Evolutionary conservation across 306 rosid genomes (phyloP), one percentile per base, ranked within the genome.

Genomic region (Carpinus fangiana): DNA sequence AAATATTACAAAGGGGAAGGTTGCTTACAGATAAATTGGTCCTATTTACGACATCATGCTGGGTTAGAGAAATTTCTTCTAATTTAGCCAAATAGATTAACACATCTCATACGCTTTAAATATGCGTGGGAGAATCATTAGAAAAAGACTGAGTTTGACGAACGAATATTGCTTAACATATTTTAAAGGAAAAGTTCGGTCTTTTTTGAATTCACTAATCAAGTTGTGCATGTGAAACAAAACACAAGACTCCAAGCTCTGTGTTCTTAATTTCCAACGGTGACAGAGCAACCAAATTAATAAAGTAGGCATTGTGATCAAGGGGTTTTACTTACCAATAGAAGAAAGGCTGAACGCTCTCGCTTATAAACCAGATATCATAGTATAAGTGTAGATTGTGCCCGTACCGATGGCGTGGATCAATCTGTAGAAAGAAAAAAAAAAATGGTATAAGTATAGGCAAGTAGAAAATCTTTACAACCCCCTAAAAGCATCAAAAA

Each of bases 341-440:
- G 83, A 94, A 94, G 84, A 94, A 94, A 14, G 98, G 98, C 75
- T 94, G 97, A 7, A 78, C 78, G 83, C 98, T 94, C 78, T 92
- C 93, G 48, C 96, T 92, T 65, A 66, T 84, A 76, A 88, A 94
- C 98, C 97, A 92, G 13, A 89, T 75, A 43, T 94, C 96, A 81
- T 92, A 94, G 67, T 94, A 94, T 0, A 92, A 73, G 85, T 94
- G 98, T 51, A 94, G 78, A 78, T 94, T 92, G 90, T 94, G 98
- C 70, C 98, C 98, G 71, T 94, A 94, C 13, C 98, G 93, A 81
- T 94, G 98, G 23, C 98, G 96, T 74, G 98, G 96, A 72, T 94
- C 98, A 78, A 94, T 94, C 98, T 94, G 86, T 64, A 47, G 16
- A 61, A 21, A 20, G 76, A 8, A 81, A 43, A 26, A 75, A 72